Base-by-base conservation (phyloP, 495 filamentous ascomycete species). In the Xylaria sp. region DNA sequence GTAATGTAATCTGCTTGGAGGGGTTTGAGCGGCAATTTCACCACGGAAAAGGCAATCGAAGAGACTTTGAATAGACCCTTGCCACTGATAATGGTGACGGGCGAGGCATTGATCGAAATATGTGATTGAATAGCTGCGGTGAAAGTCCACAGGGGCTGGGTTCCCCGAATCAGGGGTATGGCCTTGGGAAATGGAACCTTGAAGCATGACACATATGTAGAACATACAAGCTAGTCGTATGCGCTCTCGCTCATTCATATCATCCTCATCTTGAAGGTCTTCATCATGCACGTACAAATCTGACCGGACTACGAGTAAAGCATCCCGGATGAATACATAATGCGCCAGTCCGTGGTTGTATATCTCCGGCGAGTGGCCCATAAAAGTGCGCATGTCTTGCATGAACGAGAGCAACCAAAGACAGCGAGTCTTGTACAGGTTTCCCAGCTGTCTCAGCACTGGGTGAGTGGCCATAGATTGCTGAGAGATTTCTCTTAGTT, bases 371-470 rank as follows among this genome's bases (percentile, higher is more conserved):
- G 61, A 64, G 61, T 64, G 29, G 6, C 62, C 44, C 62, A 65
- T 65, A 1, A 65, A 65, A 11, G 26, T 65, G 44, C 62, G 62
- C 62, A 65, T 65, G 31, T 65, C 62, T 37, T 65, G 62, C 26
- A 65, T 65, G 21, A 65, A 65, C n/a, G 62, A 65, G 44, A 65
- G 43, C 19, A 65, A n/a, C 62, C 62, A 65, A 17, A 65, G 44
- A 19, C 62, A 65, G 19, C 62, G 62, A 19, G 62, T 52, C 44
- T 65, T 65, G 43, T 65, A 50, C 29, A 65, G 44, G 11, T 50
- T 65, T 24, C 29, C 62, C 31, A 52, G 9, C 19, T 65, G 43
- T 24, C 62, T 44, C 11, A 65, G 62, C 1, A 65, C 62, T 6
- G 62, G 62, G 24, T 65, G 62, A 50, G 62, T 29, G 17, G 19